A percentile compares a stretch with the other conserved stretches of the same genome.
Evolutionary conservation across 2,329 filamentous ascomycete species (phyloP).

Genomic region (Shiraia bambusicola): DNA sequence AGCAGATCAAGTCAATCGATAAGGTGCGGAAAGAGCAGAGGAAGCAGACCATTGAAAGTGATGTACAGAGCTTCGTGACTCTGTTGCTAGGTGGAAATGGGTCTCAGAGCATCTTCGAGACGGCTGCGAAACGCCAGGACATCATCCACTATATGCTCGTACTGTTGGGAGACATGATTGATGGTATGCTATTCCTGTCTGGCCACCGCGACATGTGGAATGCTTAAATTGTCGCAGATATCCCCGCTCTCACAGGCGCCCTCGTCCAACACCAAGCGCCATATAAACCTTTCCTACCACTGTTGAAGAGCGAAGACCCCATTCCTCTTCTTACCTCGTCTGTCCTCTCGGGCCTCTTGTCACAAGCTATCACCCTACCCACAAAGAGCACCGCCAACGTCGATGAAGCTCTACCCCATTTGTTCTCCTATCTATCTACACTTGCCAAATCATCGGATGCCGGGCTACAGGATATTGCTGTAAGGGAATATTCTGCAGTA

Average conservation of each 20-base stretch:
- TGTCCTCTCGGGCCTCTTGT: constrained; percentile 78
- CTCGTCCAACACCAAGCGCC: constrained; percentile 71
- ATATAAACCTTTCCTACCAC: constrained; percentile 77
- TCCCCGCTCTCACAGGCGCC: constrained; percentile 74
- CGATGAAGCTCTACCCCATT: constrained; percentile 73
- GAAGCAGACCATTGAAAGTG: constrained; percentile 75
- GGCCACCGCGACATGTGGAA: constrained; percentile 1
- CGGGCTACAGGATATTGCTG: constrained; percentile 91
- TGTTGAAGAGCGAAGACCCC: constrained; percentile 82
- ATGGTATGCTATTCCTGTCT: constrained; percentile 58
- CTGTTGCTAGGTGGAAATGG: constrained; percentile 72
- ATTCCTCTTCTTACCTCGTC: constrained; percentile 89
- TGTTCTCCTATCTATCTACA: constrained; percentile 83
- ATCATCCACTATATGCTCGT: constrained; percentile 95
- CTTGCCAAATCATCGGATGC: constrained; percentile 84
- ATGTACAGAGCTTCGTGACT: constrained; percentile 75
- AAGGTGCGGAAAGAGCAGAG: constrained; percentile 93
- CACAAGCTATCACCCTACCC: constrained; percentile 61
- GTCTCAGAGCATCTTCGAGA: constrained; percentile 75
- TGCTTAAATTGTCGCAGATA: constrained; percentile 57
- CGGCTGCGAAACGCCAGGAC: constrained; percentile 78
- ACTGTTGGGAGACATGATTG: constrained; percentile 80
- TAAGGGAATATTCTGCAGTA: constrained; percentile 85
- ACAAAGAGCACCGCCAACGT: constrained; percentile 63
- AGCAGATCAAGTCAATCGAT: constrained; percentile 94